Conservation (phyloP, 2,329 filamentous ascomycete genomes). For the Stagonosporopsis chrysanthemi region DNA sequence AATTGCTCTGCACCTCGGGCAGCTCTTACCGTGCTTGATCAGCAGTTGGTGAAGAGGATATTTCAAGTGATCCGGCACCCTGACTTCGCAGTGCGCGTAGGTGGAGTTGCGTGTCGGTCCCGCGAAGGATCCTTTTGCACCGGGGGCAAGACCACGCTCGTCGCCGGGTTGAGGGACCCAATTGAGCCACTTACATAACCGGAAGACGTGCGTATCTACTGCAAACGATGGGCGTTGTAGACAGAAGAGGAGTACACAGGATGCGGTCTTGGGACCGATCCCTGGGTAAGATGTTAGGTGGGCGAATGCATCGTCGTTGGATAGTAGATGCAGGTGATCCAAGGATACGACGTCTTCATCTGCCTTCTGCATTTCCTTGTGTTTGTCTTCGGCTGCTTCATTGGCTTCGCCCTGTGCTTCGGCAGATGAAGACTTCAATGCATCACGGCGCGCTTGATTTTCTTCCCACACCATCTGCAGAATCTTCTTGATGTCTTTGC, state of each 20-base stretch:
- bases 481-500: conserved; percentile 75
- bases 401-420: conserved; percentile 53
- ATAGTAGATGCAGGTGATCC: conserved; percentile 65
- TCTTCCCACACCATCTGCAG: conserved; percentile 75
- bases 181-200: conserved; percentile 66
- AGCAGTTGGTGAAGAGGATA: conserved; percentile 69
- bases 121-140: conserved; percentile 51
- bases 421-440: conserved; percentile 52
- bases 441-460: conserved; percentile 65
- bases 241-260: conserved; percentile 70
- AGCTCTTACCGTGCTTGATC: conserved; percentile 68
- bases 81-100: conserved; percentile 67
- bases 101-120: conserved; percentile 60
- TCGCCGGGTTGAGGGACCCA: conserved; percentile 63
- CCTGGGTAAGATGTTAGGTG: conserved; percentile 67
- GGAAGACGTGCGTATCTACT: conserved; percentile 72
- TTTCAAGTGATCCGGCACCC: conserved; percentile 68
- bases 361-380: conserved; percentile 64
- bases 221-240: conserved; percentile 69
- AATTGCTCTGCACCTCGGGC: conserved; percentile 66
- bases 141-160: conserved; percentile 39
- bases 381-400: conserved; percentile 59
- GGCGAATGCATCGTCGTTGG: conserved; percentile 64
- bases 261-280: conserved; percentile 71
- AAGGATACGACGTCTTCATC: conserved; percentile 69